Base-by-base conservation (phyloP, 768 basidiomycete species). In the Psilocybe cyanescens region DNA sequence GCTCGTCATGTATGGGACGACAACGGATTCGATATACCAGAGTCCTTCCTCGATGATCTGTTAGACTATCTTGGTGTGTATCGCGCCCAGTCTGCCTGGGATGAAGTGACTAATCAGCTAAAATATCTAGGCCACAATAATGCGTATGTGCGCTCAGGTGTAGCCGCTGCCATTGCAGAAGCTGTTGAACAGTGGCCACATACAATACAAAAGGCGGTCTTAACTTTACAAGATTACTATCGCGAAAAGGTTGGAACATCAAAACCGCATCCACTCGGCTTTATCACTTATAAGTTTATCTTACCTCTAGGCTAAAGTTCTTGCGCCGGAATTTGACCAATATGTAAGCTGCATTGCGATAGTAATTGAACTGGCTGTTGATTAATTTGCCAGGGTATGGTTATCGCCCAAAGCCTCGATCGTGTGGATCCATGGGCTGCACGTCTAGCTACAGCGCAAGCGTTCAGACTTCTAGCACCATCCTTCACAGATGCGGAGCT, bases 1-100 rank as follows among this genome's bases (percentile, higher is more conserved):
- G 95, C 96, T 14, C 77, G 78, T 24, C 86, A 89, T 63, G 76
- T 93, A 8, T 99, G 96, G 96, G 97, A 97, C 57, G 97, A 98
- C 64, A 99, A 99, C 64, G 96, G 94, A 3, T 74, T 98, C 39
- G 94, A 97, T 68, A 86, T 96, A 8, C 86, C 91, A 0, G 92
- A 94, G 64, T 72, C 73, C 5, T 84, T 86, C 74, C 72, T 94
- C 0, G 70, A 73, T 0, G 79, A 81, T 48, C 76, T 99, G 11
- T 69, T 92, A 9, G 72, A 71, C 0, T 92, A 86, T 67, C 80
- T 98, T 16, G 90, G 95, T 94, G 71, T 49, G 82, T 24, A 24
- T 24, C 68, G 14, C 19, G 17, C 19, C n/a, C 2, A 31, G 29
- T 53, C 49, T 55, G 6, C 17, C 19, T 33, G 48, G 1, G n/a